A percentile compares a stretch with the other conserved stretches of the same genome.
phyloP scores from a whole-genome alignment of 2,329 filamentous ascomycete genomes.

The Claviceps capensis region DNA sequence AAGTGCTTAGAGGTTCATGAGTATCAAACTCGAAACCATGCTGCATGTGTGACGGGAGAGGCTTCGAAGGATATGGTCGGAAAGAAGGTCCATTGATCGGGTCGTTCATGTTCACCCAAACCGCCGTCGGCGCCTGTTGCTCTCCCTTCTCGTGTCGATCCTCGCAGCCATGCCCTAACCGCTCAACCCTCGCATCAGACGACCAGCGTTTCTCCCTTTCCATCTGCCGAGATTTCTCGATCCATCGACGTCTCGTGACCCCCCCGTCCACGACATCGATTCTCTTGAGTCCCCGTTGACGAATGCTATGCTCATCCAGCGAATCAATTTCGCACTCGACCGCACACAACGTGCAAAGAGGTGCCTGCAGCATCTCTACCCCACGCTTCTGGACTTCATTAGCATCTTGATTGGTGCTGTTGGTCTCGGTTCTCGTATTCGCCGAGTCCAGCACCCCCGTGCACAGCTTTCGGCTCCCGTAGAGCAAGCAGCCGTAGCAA shows the following conservation, averaged over 20 bases:
- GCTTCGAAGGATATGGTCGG: slow-evolving; percentile 34
- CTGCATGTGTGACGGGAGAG: slow-evolving; percentile 35
- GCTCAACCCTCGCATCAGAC: not conserved
- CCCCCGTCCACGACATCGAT: slow-evolving; percentile 33
- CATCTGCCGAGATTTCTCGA: slow-evolving; percentile 14
- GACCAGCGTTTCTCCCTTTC: not conserved
- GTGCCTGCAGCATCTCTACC: slow-evolving; percentile 31
- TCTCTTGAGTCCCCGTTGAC: slow-evolving; percentile 29
- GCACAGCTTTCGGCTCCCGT: slow-evolving; percentile 26
- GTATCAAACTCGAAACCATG: not conserved
- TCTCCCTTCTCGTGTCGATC: slow-evolving; percentile 7
- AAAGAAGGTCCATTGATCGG: slow-evolving; percentile 34
- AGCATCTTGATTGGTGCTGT: slow-evolving; percentile 4
- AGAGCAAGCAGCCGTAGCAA: slow-evolving; percentile 44
- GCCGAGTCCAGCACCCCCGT: slow-evolving; percentile 15
- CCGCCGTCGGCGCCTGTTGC: slow-evolving; percentile 15
- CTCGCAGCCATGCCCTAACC: not conserved
- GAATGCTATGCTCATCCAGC: slow-evolving; percentile 16
- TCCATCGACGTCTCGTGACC: slow-evolving; percentile 28
- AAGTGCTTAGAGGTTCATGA: not conserved
- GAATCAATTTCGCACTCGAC: slow-evolving; percentile 25
- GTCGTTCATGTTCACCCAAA: slow-evolving; percentile 37
- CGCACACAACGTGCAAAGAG: slow-evolving; percentile 35
- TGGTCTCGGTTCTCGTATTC: slow-evolving; percentile 19
- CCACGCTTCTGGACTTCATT: slow-evolving; percentile 7